These are phyloP conservation scores for Macrophomina pseudophaseolina DNA, from an alignment of 2,329 filamentous ascomycete genomes.

Conservation along the genomic window DNA sequence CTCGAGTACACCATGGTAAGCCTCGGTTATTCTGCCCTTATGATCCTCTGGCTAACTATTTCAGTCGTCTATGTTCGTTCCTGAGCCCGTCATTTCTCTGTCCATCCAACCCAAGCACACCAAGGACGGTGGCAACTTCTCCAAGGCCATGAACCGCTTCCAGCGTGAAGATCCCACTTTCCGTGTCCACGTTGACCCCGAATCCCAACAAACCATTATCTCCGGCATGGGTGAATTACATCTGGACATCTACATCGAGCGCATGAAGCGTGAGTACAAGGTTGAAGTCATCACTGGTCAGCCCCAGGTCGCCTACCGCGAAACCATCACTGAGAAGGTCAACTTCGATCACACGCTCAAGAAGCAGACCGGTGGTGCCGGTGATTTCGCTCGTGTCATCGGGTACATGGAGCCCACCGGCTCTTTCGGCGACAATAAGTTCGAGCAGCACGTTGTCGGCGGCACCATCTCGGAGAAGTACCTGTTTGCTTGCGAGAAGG, in stretches of 20 bases:
- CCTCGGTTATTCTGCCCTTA: neutral
- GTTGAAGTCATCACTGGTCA: slow-evolving; percentile 96
- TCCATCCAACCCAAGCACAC: slow-evolving; percentile 96
- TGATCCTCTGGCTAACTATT: slow-evolving; percentile 9
- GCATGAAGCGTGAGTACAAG: slow-evolving; percentile 94
- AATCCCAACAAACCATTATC: slow-evolving; percentile 96
- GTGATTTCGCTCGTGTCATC: slow-evolving; percentile 91
- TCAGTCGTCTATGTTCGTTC: slow-evolving; percentile 89
- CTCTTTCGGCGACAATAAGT: slow-evolving; percentile 74
- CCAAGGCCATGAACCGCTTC: slow-evolving; percentile 98
- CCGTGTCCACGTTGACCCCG: slow-evolving; percentile 87
- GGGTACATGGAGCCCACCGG: slow-evolving; percentile 90
- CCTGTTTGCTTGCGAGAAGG: slow-evolving; percentile 91
- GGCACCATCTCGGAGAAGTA: slow-evolving; percentile 96
- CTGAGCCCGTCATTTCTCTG: slow-evolving; percentile 95
- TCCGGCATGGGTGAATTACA: slow-evolving; percentile 98
- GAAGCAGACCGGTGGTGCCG: slow-evolving; percentile 93
- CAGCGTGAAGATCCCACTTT: slow-evolving; percentile 98
- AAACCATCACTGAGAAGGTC: slow-evolving; percentile 81
- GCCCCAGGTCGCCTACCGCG: slow-evolving; percentile 94
- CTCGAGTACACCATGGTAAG: slow-evolving; percentile 85
- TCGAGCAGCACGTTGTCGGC: slow-evolving; percentile 85
- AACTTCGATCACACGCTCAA: slow-evolving; percentile 93
- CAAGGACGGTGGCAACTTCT: slow-evolving; percentile 92
- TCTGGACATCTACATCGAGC: slow-evolving; percentile 96